Conservation (phyloP, 306 rosid species). For the Benincasa hispida region DNA sequence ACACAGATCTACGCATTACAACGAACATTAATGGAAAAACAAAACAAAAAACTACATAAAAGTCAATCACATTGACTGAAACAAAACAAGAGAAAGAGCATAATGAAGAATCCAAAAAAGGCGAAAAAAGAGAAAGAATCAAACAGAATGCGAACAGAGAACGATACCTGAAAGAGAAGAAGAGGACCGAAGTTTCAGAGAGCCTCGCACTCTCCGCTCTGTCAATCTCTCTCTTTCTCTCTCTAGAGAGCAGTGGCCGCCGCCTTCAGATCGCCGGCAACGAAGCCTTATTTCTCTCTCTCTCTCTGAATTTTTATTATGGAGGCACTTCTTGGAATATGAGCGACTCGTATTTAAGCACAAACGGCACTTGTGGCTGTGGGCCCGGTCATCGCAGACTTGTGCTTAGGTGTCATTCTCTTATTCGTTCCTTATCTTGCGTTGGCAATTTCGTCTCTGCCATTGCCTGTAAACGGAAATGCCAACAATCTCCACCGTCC, state of each 20-base stretch:
- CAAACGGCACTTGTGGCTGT: background rate
- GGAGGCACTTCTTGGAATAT: background rate
- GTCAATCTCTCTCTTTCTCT: background rate
- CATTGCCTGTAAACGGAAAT: background rate
- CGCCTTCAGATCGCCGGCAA: slow-evolving; percentile 2
- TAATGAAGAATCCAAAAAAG: background rate
- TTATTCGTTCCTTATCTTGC: background rate
- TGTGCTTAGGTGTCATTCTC: background rate
- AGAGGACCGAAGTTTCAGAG: background rate
- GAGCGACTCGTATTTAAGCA: background rate
- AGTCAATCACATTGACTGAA: background rate
- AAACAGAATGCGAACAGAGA: background rate
- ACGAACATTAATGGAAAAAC: background rate
- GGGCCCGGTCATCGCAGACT: background rate
- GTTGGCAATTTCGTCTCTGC: background rate
- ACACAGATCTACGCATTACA: background rate
- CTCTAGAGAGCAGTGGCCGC: background rate
- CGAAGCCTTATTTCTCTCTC: background rate
- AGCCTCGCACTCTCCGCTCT: background rate
- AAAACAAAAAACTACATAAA: background rate
- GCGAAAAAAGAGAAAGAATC: background rate
- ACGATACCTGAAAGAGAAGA: slow-evolving; percentile 2
- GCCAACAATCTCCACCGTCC: background rate
- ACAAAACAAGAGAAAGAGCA: background rate
- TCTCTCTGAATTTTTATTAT: background rate